Conservation (phyloP, 2,329 filamentous ascomycete genomes). For the Escovopsis sp. region DNA sequence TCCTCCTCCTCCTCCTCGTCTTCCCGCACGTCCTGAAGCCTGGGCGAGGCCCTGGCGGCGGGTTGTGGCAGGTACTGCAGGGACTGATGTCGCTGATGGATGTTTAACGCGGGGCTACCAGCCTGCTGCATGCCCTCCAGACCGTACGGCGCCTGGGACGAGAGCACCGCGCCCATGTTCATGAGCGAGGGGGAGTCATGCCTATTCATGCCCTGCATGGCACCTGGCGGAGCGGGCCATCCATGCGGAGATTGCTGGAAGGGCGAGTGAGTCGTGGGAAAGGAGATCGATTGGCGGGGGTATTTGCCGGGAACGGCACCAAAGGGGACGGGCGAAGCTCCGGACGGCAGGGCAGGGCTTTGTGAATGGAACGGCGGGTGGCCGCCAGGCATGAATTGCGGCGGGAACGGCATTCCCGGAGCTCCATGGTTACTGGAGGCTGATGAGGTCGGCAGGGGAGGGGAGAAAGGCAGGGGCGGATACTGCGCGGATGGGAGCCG, state of each 20-base stretch:
- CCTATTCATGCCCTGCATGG: slow-evolving; percentile 37
- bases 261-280: slow-evolving; percentile 48
- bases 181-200: slow-evolving; percentile 49
- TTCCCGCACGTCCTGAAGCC: slow-evolving; percentile 59
- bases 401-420: slow-evolving; percentile 41
- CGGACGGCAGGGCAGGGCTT: slow-evolving; percentile 47
- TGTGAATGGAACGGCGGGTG: slow-evolving; percentile 38
- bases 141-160: slow-evolving; percentile 49
- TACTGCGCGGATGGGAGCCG: slow-evolving; percentile 60
- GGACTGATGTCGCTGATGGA: slow-evolving; percentile 44
- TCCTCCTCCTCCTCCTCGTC: slow-evolving; percentile 55
- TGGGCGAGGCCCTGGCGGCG: slow-evolving; percentile 41
- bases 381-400: slow-evolving; percentile 44
- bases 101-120: slow-evolving; percentile 25
- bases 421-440: slow-evolving; percentile 52
- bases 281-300: slow-evolving; percentile 57
- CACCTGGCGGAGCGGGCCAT: slow-evolving; percentile 43
- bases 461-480: slow-evolving; percentile 66
- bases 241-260: slow-evolving; percentile 47
- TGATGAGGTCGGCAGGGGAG: slow-evolving; percentile 66
- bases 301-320: slow-evolving; percentile 41
- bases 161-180: slow-evolving; percentile 40
- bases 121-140: slow-evolving; percentile 32
- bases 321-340: slow-evolving; percentile 61
- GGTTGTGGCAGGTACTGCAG: slow-evolving; percentile 42